A percentile compares a stretch with the other conserved stretches of the same genome.
Conservation (phyloP, 2,329 filamentous ascomycete species). For the Metarhizium humberi region DNA sequence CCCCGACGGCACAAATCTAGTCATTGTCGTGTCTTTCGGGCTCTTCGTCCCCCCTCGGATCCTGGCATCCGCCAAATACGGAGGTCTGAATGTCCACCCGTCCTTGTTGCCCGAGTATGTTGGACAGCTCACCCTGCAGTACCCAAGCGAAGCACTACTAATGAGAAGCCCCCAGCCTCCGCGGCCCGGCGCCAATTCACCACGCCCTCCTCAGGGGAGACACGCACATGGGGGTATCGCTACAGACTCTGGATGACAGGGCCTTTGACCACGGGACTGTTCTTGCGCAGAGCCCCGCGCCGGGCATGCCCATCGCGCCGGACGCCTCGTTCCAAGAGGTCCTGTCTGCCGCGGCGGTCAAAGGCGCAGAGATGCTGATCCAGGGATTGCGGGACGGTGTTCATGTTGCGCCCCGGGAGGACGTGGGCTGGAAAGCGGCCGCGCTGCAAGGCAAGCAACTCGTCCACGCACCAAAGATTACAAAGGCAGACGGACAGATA, state of each 20-base stretch:
- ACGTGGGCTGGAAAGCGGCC: conserved; percentile 16
- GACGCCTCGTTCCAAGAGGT: conserved; percentile 34
- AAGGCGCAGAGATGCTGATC: conserved; percentile 65
- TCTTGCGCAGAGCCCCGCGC: conserved; percentile 56
- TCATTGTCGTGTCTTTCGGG: conserved; percentile 91
- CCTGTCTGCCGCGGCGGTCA: conserved; percentile 42
- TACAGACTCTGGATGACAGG: conserved; percentile 75
- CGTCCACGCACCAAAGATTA: conserved; percentile 64
- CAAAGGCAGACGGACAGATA: conserved; percentile 51
- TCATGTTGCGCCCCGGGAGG: conserved; percentile 54
- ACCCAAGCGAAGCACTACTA: neutral
- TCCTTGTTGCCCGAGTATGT: conserved; percentile 75
- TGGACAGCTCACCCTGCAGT: neutral
- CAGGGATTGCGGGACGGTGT: conserved; percentile 50
- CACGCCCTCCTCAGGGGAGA: conserved; percentile 63
- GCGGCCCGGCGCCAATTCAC: conserved; percentile 79
- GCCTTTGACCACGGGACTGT: conserved; percentile 73
- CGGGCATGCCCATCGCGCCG: conserved; percentile 42
- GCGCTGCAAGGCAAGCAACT: conserved; percentile 12
- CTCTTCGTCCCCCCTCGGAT: conserved; percentile 76
- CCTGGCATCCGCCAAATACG: conserved; percentile 61
- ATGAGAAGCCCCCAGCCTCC: conserved; percentile 45
- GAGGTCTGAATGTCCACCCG: conserved; percentile 88
- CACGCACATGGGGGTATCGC: conserved; percentile 59
- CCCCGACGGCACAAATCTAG: conserved; percentile 58